Percentiles rank a stretch among this genome's conserved stretches.
These are phyloP conservation scores for Tetrapisispora arboricola DNA, from an alignment of 805 yeast genomes.

Conservation along the genomic window DNA sequence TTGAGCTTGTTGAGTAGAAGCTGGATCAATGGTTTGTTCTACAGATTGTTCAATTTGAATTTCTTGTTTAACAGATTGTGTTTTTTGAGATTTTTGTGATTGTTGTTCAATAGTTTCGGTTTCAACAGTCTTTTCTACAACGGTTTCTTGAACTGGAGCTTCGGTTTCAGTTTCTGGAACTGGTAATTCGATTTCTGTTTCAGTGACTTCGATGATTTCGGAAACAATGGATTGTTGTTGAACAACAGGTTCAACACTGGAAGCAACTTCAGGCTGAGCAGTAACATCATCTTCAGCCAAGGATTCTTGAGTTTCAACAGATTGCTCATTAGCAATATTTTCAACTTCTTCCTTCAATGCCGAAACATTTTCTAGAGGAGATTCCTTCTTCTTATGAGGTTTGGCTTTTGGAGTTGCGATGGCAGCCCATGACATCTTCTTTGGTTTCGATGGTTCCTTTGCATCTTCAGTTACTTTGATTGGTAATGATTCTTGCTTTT, in stretches of 20 bases:
- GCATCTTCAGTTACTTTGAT: not conserved
- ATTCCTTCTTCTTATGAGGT: constrained; percentile 23
- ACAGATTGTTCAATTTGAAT: constrained; percentile 5
- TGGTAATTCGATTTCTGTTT: not conserved
- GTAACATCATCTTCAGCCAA: constrained; percentile 6
- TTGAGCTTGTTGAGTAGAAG: constrained; percentile 9
- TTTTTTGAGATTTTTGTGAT: constrained; percentile 6
- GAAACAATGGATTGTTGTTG: constrained; percentile 8
- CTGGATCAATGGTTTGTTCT: not conserved
- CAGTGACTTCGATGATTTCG: not conserved
- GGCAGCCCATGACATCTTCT: constrained; percentile 57
- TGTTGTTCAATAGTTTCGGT: constrained; percentile 4
- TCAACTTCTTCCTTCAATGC: constrained; percentile 31
- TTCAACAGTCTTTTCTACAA: not conserved
- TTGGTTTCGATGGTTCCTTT: constrained; percentile 8
- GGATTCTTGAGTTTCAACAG: constrained; percentile 5
- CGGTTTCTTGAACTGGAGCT: constrained; percentile 1
- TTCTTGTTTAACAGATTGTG: constrained; percentile 1
- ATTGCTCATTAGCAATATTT: constrained; percentile 12
- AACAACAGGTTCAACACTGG: constrained; percentile 1
- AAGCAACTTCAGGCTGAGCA: constrained; percentile 2
- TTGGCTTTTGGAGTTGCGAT: constrained; percentile 47
- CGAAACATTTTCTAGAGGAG: constrained; percentile 22
- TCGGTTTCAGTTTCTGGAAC: constrained; percentile 1
- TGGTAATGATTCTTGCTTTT: constrained; percentile 10